These are phyloP conservation scores for Fomitopsis palustris DNA, from an alignment of 1,284 basidiomycete species.

Conservation along the genomic window DNA sequence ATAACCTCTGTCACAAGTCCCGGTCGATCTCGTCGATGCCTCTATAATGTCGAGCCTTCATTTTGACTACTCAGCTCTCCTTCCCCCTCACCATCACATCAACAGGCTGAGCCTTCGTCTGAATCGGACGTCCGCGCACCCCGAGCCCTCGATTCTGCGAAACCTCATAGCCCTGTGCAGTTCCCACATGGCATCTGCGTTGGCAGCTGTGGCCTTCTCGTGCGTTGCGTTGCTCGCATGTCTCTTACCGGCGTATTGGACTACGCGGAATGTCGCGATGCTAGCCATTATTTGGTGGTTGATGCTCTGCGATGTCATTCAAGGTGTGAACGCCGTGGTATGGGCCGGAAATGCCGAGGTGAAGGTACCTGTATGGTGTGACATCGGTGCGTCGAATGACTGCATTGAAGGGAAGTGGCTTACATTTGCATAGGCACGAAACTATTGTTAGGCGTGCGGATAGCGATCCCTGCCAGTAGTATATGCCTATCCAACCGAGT, in stretches of 20 bases:
- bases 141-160: not conserved
- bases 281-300: conserved; percentile 48
- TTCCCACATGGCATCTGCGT: not conserved
- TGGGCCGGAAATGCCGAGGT: conserved; percentile 39
- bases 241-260: not conserved
- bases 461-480: conserved; percentile 49
- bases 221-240: not conserved
- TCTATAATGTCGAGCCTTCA: not conserved
- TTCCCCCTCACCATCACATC: not conserved
- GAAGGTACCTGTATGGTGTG: conserved; percentile 43
- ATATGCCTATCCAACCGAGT: conserved; percentile 42
- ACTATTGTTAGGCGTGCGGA: conserved; percentile 37
- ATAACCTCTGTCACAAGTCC: not conserved
- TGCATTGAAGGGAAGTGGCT: not conserved
- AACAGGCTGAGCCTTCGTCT: not conserved
- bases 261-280: conserved; percentile 38
- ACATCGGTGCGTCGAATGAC: conserved; percentile 38
- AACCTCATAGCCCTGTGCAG: not conserved
- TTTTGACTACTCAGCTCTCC: not conserved
- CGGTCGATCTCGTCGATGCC: not conserved
- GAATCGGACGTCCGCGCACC: not conserved
- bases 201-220: not conserved
- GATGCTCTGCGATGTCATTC: conserved; percentile 37
- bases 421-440: conserved; percentile 33
- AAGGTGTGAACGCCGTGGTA: conserved; percentile 40